Conservation (phyloP, 1,139 yeast genomes). For the Ogataea hybrid region DNA sequence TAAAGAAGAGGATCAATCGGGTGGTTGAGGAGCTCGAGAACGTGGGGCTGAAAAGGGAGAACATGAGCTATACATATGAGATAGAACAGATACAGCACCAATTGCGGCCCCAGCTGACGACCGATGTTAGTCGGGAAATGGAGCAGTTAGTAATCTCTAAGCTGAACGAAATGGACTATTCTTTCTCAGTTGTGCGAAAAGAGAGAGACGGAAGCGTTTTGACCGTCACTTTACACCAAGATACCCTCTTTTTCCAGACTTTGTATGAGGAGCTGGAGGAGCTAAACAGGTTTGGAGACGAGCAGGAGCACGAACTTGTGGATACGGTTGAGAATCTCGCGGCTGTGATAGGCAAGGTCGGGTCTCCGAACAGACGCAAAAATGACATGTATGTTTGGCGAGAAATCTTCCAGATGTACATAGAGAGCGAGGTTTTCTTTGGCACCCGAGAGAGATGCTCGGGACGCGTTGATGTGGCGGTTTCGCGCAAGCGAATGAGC, state of each 20-base stretch:
- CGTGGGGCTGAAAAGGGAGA: conserved; percentile 51
- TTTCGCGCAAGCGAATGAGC: conserved; percentile 36
- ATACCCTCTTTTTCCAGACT: conserved; percentile 54
- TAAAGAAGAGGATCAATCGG: conserved; percentile 62
- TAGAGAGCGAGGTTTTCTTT: conserved; percentile 66
- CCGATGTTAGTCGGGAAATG: conserved; percentile 6
- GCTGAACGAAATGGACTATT: conserved; percentile 21
- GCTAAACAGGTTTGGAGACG: conserved; percentile 44
- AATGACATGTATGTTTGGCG: conserved; percentile 72
- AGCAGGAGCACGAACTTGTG: conserved; percentile 46
- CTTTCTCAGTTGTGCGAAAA: conserved; percentile 19
- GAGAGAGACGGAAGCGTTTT: conserved; percentile 28
- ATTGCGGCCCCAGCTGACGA: conserved; percentile 23
- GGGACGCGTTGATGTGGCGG: conserved; percentile 41
- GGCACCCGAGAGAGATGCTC: conserved; percentile 50
- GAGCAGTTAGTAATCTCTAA: conserved; percentile 21
- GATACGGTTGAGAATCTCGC: conserved; percentile 45
- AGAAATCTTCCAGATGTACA: conserved; percentile 59
- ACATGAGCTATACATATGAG: conserved; percentile 23
- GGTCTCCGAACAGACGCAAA: conserved; percentile 42
- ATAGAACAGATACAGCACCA: conserved; percentile 19
- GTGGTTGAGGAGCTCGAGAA: conserved; percentile 59
- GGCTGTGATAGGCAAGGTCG: conserved; percentile 37
- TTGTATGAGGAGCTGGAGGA: conserved; percentile 54
- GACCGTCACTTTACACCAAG: conserved; percentile 36